Base-by-base conservation (phyloP, 179 eudicot genomes). In the Amaranthus tricolor region DNA sequence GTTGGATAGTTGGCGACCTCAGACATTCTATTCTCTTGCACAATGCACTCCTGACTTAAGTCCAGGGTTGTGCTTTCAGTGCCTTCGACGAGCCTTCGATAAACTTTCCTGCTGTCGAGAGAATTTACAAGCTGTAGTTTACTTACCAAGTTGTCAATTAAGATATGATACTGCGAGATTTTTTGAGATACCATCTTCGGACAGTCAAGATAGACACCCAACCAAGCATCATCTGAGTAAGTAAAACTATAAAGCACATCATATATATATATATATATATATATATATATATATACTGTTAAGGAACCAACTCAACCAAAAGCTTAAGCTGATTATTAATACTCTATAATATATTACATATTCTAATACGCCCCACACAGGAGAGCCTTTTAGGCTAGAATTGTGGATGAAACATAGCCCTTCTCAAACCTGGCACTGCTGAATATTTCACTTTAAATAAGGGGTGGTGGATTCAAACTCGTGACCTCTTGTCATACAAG, bases 31-130 rank as follows among this genome's bases (percentile, higher is more conserved):
- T 17, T 73, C 68, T 31, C 76, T 73, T 73, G 76, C 76, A 19
- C 68, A 73, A 49, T 73, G 76, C 68, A 73, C 68, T 61, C 76
- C 76, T 9, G 76, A 73, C 50, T 9, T 73, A 73, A 73, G 68
- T 63, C 45, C 17, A 51, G 14, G 0, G 10, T 50, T 24, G 9
- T 73, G 76, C 55, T 48, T 60, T 14, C 20, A 24, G n/a, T 73
- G 76, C 68, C 66, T 73, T 11, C 50, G 20, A 16, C 19, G 19
- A 21, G 76, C 76, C 14, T 73, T 45, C 14, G 20, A 21, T 13
- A 6, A 17, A n/a, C 48, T 73, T 24, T 5, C 43, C 17, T 61
- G 68, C 17, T 61, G 68, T 62, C 31, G 58, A n/a, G 66, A 52
- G 16, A 20, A 45, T 44, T 11, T 43, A 45, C 65, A 71, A 59